Evolutionary conservation across 352 stramenopile genomes (phyloP), one percentile per base, ranked within the genome.

Genomic region (Phytophthora sansomeana): DNA sequence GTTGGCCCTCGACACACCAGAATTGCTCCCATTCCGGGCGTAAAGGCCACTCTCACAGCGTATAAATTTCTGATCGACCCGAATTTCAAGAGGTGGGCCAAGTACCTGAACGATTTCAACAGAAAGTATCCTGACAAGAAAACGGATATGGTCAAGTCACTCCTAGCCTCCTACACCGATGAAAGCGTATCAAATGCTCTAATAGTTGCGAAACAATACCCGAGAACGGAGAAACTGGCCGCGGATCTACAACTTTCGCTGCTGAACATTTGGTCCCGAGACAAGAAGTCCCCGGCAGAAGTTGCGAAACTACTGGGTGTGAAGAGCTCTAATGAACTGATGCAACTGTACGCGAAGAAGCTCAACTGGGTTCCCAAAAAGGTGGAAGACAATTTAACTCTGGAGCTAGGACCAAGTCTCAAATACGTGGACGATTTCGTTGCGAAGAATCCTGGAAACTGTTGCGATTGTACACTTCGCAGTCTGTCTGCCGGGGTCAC

Each of bases 191-290:
- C 36, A 5, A 11, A 10, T 53, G 3, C 16, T 54, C 29, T 51
- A 51, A n/a, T n/a, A 33, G 47, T 38, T 4, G 58, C 48, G 1
- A 67, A 43, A n/a, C 35, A 42, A 6, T 13, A 21, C n/a, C 42
- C 42, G 5, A 29, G 10, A 5, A 62, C 54, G 8, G 54, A 54
- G 32, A 54, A 54, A 14, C 16, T 62, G 4, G 54, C 54, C 6
- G 53, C 54, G 16, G 16, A 16, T n/a, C 14, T 53, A 30, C 10
- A 62, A 21, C 3, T 21, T 1, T 35, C 54, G 8, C 42, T 53
- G 16, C 11, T 62, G 13, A 62, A 53, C n/a, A 51, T 19, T 8
- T 62, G 42, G 54, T 28, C 51, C 13, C 29, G 32, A 11, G 41
- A 33, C 1, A 58, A 39, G 16, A 52, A 62, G 26, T 35, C 10